Evolutionary conservation across 108 stramenopile genomes (phyloP).

Genomic region (Heterococcus sp.): DNA sequence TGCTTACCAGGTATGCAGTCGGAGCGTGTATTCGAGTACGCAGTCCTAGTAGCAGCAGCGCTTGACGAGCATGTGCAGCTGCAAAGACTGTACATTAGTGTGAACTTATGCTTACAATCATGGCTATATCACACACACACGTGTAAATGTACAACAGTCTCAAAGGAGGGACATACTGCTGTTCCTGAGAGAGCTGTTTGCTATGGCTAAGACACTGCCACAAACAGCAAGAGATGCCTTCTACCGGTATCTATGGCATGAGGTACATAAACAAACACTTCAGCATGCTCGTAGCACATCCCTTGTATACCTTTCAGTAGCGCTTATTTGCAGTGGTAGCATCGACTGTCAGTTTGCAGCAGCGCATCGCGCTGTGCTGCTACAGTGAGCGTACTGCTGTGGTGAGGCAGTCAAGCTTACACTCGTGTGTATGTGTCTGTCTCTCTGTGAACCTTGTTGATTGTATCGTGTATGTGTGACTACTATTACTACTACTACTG

Average conservation of each 20-base stretch:
- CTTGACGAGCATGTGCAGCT: too few relatives aligned
- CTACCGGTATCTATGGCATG: conserved; percentile 38
- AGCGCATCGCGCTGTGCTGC: too few relatives aligned
- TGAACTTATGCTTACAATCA: too few relatives aligned
- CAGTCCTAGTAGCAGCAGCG: too few relatives aligned
- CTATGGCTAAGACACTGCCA: conserved; percentile 45
- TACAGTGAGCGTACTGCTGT: too few relatives aligned
- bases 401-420: background rate
- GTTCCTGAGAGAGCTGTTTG: conserved; percentile 39
- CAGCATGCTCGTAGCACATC: conserved; percentile 15
- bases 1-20: too few relatives aligned
- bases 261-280: conserved; percentile 26
- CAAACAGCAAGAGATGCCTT: conserved; percentile 15
- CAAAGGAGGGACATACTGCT: conserved; percentile 30
- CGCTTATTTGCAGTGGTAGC: background rate
- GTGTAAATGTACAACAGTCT: background rate
- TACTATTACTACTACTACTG: background rate
- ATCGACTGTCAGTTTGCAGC: too few relatives aligned
- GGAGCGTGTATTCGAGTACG: too few relatives aligned
- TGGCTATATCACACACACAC: too few relatives aligned
- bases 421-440: background rate
- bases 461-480: background rate
- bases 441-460: background rate
- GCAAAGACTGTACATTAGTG: too few relatives aligned
- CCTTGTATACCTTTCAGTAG: conserved; percentile 22